Conservation (phyloP, 225 moss, liverwort and hornwort species). For the Pseudoscleropodium purum region DNA sequence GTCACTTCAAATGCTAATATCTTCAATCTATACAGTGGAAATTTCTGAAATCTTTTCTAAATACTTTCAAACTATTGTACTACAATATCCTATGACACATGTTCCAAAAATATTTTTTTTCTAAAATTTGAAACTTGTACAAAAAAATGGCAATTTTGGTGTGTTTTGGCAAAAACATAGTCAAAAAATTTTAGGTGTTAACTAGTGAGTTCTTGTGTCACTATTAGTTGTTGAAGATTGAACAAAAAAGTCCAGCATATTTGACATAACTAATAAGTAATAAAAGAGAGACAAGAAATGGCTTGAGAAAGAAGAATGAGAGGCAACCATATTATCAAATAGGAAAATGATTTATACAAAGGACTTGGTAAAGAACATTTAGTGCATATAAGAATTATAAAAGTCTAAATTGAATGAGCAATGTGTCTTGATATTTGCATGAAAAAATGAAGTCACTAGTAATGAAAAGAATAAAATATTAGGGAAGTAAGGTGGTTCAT, state of each 20-base stretch:
- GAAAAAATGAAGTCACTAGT: background rate
- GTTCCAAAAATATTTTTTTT: no score
- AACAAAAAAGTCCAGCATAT: background rate
- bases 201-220: no score
- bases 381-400: background rate
- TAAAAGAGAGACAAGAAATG: background rate
- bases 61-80: no score
- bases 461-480: background rate
- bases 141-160: no score
- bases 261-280: background rate
- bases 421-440: background rate
- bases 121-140: no score
- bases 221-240: background rate
- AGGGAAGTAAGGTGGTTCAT: background rate
- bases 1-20: no score
- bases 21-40: no score
- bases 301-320: background rate
- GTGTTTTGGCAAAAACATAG: no score
- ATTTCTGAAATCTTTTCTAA: no score
- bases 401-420: background rate
- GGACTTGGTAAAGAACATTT: no score
- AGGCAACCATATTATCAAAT: background rate
- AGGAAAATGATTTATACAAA: background rate
- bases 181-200: no score
- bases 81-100: no score